phyloP scores from a whole-genome alignment of 176 grass and related monocot species.

The bread wheat (Triticum aestivum) region DNA sequence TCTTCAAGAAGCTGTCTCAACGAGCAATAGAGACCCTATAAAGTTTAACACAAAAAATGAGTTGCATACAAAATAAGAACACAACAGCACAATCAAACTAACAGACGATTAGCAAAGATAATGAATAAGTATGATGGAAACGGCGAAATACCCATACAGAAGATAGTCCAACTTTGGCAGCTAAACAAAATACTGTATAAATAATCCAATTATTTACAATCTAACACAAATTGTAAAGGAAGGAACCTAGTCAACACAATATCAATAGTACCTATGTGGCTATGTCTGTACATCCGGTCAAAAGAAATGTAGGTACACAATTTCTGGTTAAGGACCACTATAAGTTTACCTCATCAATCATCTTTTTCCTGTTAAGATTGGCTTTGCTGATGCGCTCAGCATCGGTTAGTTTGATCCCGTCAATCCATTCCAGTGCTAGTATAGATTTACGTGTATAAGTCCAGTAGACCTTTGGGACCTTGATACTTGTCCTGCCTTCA shows the following conservation, averaged over 20 bases:
- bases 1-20: constrained; percentile 92
- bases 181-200: neutral
- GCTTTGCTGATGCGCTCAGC: constrained; percentile 63
- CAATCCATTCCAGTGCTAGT: constrained; percentile 95
- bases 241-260: neutral
- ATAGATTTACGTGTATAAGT: constrained; percentile 74
- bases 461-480: constrained; percentile 95
- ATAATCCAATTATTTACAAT: neutral
- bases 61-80: neutral
- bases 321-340: neutral
- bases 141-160: neutral
- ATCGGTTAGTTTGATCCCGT: constrained; percentile 93
- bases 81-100: neutral
- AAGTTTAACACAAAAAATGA: neutral
- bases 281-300: neutral
- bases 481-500: constrained; percentile 45
- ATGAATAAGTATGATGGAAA: neutral
- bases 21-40: constrained; percentile 90
- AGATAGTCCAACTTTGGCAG: neutral
- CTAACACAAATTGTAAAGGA: neutral
- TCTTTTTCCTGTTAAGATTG: constrained; percentile 66
- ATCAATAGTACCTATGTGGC: neutral
- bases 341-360: constrained; percentile 78
- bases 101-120: neutral
- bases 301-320: neutral